Base-by-base conservation (phyloP, 352 stramenopile species). In the Globisporangium canariense region DNA sequence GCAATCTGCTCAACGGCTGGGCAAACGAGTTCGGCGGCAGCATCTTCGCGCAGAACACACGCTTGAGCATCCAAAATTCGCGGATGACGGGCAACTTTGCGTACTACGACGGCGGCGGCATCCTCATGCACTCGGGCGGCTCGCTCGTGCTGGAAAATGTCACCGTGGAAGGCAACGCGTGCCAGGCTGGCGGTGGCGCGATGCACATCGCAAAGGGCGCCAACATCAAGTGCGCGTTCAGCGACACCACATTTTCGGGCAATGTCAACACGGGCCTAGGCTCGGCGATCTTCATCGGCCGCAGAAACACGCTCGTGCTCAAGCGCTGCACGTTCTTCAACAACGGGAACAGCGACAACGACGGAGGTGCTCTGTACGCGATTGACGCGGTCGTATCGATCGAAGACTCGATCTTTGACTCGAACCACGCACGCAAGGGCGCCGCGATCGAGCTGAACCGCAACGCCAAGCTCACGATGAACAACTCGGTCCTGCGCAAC, bases 31-130 rank as follows among this genome's bases (percentile, higher is more conserved):
- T 90, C 70, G 83, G 81, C 7, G 79, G 73, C 9, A 73, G 67
- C 11, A 66, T 92, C 22, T 89, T 74, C 58, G 69, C 62, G 10
- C 71, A 68, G 16, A 71, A 66, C 30, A 67, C 61, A 0, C n/a
- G 32, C 0, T 34, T 77, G 1, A 55, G 61, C 20, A 74, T 77
- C 41, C 66, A 49, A 20, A 30, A 63, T 25, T 83, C 66, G 11
- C 45, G 4, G n/a, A 62, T 88, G 46, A 60, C 43, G 4, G 53
- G 72, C 22, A 89, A 89, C 58, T 75, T 76, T 30, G 83, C 83
- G 2, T 79, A 80, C 22, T 90, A 88, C 50, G 75, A 85, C 50
- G 83, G 83, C 10, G 83, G 83, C 7, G 81, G 57, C 0, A 69
- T 92, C 11, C 88, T 78, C 50, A 72, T 89, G 41, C 76, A 64